Conservation (phyloP, 1,284 basidiomycete genomes). For the Anthracocystis panici-leucophaei region DNA sequence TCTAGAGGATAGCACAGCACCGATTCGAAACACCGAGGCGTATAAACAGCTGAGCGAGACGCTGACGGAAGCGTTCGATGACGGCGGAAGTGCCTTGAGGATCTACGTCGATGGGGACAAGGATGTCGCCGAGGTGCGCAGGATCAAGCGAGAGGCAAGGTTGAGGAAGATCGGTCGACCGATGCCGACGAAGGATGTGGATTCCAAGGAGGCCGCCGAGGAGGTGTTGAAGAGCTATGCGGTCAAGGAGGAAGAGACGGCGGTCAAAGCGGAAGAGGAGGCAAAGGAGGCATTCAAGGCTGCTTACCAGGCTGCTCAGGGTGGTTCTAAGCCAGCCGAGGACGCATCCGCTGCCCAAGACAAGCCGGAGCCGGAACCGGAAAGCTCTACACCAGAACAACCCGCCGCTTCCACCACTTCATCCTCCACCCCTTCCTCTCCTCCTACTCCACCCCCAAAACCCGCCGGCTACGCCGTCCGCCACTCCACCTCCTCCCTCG, state of each 20-base stretch:
- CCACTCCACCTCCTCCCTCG: constrained; percentile 24
- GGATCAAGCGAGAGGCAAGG: constrained; percentile 61
- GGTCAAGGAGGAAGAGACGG: constrained; percentile 48
- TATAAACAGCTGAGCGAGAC: constrained; percentile 93
- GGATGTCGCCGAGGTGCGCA: constrained; percentile 77
- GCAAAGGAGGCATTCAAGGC: constrained; percentile 14
- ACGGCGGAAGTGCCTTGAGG: constrained; percentile 80
- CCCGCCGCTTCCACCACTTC: neutral
- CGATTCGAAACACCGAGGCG: constrained; percentile 89
- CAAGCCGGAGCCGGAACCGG: neutral
- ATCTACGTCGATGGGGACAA: constrained; percentile 74
- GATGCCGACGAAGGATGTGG: constrained; percentile 62
- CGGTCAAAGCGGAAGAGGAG: constrained; percentile 17
- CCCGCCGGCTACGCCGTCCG: constrained; percentile 62
- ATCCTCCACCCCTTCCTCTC: neutral
- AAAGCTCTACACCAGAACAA: neutral
- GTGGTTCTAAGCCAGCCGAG: constrained; percentile 8
- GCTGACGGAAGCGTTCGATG: constrained; percentile 90
- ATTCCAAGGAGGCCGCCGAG: constrained; percentile 51
- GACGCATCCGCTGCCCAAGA: neutral
- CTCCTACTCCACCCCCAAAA: constrained; percentile 13
- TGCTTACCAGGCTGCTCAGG: constrained; percentile 14
- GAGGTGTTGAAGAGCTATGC: constrained; percentile 56
- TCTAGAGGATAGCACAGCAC: constrained; percentile 64
- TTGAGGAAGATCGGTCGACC: constrained; percentile 65